Evolutionary conservation across 2,329 filamentous ascomycete species (phyloP).

Genomic region (Fusarium beomiforme): DNA sequence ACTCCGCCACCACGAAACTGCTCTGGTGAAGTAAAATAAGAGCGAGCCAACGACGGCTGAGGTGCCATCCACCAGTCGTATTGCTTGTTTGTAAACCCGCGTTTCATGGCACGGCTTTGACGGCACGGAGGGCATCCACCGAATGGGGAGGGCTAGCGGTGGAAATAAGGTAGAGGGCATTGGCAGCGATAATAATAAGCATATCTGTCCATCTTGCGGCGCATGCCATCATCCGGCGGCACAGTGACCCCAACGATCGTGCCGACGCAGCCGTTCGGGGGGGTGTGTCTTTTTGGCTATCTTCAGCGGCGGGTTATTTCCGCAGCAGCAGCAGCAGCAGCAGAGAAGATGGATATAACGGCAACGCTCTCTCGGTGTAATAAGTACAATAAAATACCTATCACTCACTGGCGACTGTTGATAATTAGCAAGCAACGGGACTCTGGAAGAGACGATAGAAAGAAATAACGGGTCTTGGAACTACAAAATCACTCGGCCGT

Average conservation of each 20-base stretch:
- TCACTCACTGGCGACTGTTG: too few relatives aligned
- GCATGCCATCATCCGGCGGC: constrained; percentile 43
- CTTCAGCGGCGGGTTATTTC: constrained; percentile 24
- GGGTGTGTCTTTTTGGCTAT: constrained; percentile 2
- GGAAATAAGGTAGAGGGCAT: constrained; percentile 12
- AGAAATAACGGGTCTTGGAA: constrained; percentile 33
- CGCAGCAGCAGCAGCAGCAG: neutral
- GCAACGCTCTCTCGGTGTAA: constrained; percentile 8
- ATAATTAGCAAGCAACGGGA: neutral
- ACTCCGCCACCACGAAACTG: constrained; percentile 31
- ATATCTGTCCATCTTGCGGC: constrained; percentile 43
- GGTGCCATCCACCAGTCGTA: constrained; percentile 14
- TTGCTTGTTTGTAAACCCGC: constrained; percentile 7
- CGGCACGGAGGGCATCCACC: constrained; percentile 14
- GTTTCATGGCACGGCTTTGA: constrained; percentile 32
- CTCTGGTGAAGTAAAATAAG: constrained; percentile 1
- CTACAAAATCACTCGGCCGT: constrained; percentile 30
- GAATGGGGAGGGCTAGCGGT: neutral
- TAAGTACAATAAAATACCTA: neutral
- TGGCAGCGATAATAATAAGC: constrained; percentile 39
- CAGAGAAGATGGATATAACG: neutral
- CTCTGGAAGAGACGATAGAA: constrained; percentile 3
- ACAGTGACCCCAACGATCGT: constrained; percentile 40
- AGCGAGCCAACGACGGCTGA: neutral
- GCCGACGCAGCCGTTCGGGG: constrained; percentile 44